Evolutionary conservation across 306 rosid species (phyloP), one percentile per base, ranked within the genome.

Genomic region (Cucurbita moschata): DNA sequence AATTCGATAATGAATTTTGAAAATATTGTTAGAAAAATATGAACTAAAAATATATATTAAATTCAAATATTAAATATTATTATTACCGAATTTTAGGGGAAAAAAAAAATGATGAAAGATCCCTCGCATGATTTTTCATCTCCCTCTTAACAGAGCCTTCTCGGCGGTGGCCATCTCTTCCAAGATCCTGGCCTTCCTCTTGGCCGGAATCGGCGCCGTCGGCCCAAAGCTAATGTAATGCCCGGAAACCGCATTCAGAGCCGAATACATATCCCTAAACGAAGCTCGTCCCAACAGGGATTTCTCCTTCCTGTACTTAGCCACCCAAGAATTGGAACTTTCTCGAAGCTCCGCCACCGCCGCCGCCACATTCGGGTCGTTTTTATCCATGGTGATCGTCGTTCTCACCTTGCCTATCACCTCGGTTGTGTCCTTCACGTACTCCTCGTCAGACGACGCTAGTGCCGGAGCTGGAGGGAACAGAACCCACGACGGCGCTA

Each of bases 201-300:
- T 91, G 0, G 93, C 91, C 19, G 99, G 99, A 59, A 95, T 86
- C 38, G 96, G 99, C 55, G 99, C 91, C 2, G 96, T 87, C 5
- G 99, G 96, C 12, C 99, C 99, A 52, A 91, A 95, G 71, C 99
- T 89, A 58, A 95, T 86, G 66, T 95, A 95, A 73, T 95, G 99
- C 0, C 99, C 97, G 0, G 99, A 95, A 35, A 95, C 96, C 0
- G 99, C 99, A 72, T 91, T 95, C 50, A 95, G 75, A 0, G 97
- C 99, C 2, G 97, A 95, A 75, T 95, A 95, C 14, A 95, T 87
- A 76, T 95, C 99, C 50, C 99, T 78, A 47, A 91, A 95, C 26
- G 99, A 95, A 77, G 80, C 75, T 78, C 96, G 77, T n/a, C 90
- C 91, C 19, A 91, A 83, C 79, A 95, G 79, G 10, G 82, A 65